A percentile compares a stretch with the other conserved stretches of the same genome.
Conservation (phyloP, 257 asterid genomes). For the Solanum habrochaites region DNA sequence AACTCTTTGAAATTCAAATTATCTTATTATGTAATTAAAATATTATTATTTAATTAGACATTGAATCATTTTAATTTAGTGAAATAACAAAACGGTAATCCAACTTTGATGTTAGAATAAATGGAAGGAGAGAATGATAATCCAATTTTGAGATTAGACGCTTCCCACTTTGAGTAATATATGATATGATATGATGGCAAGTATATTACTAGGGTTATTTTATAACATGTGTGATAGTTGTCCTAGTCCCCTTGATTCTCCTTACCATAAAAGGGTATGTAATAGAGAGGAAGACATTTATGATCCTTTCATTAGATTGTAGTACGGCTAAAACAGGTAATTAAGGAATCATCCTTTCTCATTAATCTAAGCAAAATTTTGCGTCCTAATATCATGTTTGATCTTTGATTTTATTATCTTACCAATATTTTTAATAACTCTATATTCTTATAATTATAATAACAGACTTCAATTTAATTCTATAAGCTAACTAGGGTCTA, state of each 20-base stretch:
- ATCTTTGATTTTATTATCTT: neutral
- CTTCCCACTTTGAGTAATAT: too few species aligned
- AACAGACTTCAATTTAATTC: too few species aligned
- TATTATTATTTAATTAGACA: too few species aligned
- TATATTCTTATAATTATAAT: too few species aligned
- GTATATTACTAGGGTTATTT: neutral
- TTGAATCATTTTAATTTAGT: too few species aligned
- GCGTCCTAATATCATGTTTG: neutral
- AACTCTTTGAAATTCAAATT: too few species aligned
- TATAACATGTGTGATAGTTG: neutral
- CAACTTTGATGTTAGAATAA: too few species aligned
- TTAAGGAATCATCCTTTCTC: neutral
- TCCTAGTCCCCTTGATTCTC: neutral
- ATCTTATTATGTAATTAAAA: too few species aligned
- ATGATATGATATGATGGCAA: neutral
- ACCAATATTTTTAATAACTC: neutral
- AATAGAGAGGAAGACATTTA: neutral
- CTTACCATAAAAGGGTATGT: neutral
- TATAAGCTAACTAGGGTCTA: too few species aligned
- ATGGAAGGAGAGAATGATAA: too few species aligned
- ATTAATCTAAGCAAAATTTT: neutral
- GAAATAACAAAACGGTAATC: too few species aligned
- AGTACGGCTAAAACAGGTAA: neutral
- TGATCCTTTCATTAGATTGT: neutral
- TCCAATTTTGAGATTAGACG: too few species aligned